Percentiles rank a stretch among this genome's conserved stretches.
These are phyloP conservation scores for Mycena floridula DNA, from an alignment of 768 basidiomycete genomes.

Conservation along the genomic window DNA sequence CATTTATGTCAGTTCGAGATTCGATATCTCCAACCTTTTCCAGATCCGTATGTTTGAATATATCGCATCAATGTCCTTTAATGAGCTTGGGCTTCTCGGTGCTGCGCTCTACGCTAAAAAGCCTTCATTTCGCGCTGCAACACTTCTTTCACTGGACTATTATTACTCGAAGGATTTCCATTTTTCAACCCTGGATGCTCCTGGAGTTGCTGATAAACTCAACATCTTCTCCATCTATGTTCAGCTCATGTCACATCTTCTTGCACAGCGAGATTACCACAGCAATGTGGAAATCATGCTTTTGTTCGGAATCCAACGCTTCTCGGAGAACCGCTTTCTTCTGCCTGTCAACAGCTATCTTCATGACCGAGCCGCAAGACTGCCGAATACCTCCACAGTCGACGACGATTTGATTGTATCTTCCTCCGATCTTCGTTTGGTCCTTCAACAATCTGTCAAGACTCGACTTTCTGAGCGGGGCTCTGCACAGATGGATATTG, in stretches of 20 bases:
- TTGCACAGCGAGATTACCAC: slow-evolving; percentile 21
- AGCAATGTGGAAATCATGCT: slow-evolving; percentile 15
- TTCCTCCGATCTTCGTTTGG: slow-evolving; percentile 2
- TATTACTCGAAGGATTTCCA: slow-evolving; percentile 23
- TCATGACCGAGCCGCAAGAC: no score
- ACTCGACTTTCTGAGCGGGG: slow-evolving; percentile 19
- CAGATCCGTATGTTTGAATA: slow-evolving; percentile 20
- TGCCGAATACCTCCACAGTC: no score
- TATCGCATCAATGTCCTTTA: slow-evolving; percentile 17
- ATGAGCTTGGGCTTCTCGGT: slow-evolving; percentile 24
- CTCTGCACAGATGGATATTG: slow-evolving; percentile 20
- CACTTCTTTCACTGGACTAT: slow-evolving; percentile 39
- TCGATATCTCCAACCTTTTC: slow-evolving; percentile 10
- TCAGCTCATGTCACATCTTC: slow-evolving; percentile 22
- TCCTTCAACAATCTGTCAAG: slow-evolving; percentile 1
- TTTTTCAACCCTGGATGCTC: slow-evolving; percentile 15
- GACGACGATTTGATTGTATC: slow-evolving; percentile 1
- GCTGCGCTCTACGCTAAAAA: slow-evolving; percentile 20
- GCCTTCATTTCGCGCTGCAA: slow-evolving; percentile 25
- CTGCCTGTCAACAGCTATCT: no score
- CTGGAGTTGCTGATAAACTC: slow-evolving; percentile 24
- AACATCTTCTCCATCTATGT: slow-evolving; percentile 28
- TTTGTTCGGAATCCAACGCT: slow-evolving; percentile 26
- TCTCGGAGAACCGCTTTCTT: slow-evolving; percentile 22
- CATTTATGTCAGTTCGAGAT: no score